Base-by-base conservation (phyloP, 2,329 filamentous ascomycete species). In the Colletotrichum magnum region DNA sequence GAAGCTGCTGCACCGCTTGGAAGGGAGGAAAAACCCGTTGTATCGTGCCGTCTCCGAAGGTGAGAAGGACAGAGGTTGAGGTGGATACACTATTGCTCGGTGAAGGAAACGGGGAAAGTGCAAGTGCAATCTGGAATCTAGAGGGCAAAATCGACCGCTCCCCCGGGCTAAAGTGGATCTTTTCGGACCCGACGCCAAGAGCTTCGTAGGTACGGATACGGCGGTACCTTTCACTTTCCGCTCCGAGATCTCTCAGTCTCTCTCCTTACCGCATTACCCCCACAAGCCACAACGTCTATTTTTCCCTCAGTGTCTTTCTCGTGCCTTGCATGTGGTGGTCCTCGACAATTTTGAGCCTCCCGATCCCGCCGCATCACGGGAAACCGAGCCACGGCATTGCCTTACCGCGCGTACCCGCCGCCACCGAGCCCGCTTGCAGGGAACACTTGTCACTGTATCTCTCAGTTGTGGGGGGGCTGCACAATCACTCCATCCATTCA, bases 161-260 rank as follows among this genome's bases (percentile, higher is more conserved):
- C 48, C 59, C 50, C 50, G 51, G 59, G 59, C 59, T 62, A 39
- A 62, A 62, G 59, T 54, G 59, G 59, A 52, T 53, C 59, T n/a
- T 51, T 28, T 45, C 39, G 32, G n/a, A 45, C n/a, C 58, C 28
- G 58, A 51, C 57, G 18, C 57, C 28, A 15, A n/a, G 16, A 10
- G 13, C 12, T 21, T 13, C 58, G 32, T 36, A 36, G 10, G 32
- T 36, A 36, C 32, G 7, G 10, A 6, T 36, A 36, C 32, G 7
- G 32, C 32, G 7, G 32, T 36, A 36, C 32, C 32, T 36, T 36
- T 36, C 32, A 36, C 32, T 36, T 10, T 36, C 32, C 32, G 32
- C 32, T 10, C 32, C 21, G 21, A 24, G 21, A 4, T 36, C 32
- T 36, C 32, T 32, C 28, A 24, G 21, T 32, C 28, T 36, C 32